Evolutionary conservation across 1,284 basidiomycete species (phyloP).

Genomic region (Puccinia polysora): DNA sequence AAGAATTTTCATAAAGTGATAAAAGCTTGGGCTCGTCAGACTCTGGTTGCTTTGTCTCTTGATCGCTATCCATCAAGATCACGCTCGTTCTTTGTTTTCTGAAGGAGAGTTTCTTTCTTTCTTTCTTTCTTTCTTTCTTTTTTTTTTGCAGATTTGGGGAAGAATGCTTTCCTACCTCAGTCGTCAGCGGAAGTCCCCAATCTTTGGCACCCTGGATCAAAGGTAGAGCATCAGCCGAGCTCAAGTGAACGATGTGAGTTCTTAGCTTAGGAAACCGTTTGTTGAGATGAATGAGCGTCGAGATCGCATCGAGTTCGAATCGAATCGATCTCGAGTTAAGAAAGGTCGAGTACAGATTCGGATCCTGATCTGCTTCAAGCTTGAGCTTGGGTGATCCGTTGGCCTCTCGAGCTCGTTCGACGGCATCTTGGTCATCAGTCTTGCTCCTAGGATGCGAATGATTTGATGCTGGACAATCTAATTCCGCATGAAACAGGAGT

Average conservation of each 20-base stretch:
- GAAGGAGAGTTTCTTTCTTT: not conserved
- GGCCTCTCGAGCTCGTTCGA: conserved; percentile 41
- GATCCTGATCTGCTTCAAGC: conserved; percentile 55
- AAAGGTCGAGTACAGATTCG: conserved; percentile 70
- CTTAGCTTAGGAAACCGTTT: conserved; percentile 63
- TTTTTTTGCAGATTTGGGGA: not conserved
- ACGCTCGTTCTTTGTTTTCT: not conserved
- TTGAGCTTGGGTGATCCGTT: conserved; percentile 15
- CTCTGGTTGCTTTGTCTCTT: too few species aligned
- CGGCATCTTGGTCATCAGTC: conserved; percentile 20
- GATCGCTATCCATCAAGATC: not conserved
- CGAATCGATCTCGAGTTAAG: conserved; percentile 71
- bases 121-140: not conserved
- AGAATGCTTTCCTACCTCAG: conserved; percentile 61
- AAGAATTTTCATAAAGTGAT: too few species aligned
- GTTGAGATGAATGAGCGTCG: conserved; percentile 66
- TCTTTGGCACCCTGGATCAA: conserved; percentile 65
- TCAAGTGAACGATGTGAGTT: conserved; percentile 89
- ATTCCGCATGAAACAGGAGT: conserved; percentile 83
- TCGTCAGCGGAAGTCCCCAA: conserved; percentile 59
- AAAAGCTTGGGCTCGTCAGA: too few species aligned
- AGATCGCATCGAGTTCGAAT: conserved; percentile 65
- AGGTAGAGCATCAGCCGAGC: conserved; percentile 72
- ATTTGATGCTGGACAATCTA: conserved; percentile 57
- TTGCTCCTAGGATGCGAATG: conserved; percentile 31